phyloP scores from a whole-genome alignment of 352 stramenopile genomes.

The Phytophthora sansomeana region DNA sequence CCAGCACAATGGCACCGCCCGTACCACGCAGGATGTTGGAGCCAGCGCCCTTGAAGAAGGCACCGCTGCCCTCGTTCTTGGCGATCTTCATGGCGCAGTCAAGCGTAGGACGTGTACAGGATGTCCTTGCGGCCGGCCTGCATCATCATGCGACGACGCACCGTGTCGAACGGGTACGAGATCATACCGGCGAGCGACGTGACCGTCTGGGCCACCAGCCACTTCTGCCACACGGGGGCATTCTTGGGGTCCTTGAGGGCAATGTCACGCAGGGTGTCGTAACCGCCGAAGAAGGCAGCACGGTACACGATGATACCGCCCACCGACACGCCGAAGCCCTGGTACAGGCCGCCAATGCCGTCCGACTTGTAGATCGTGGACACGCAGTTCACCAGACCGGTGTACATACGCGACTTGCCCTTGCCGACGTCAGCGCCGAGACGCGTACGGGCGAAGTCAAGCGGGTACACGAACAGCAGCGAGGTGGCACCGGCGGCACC shows the following conservation, averaged over 20 bases:
- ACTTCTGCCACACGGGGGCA: conserved; percentile 91
- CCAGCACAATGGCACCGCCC: conserved; percentile 98
- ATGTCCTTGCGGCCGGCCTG: conserved; percentile 97
- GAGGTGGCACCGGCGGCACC: conserved; percentile 97
- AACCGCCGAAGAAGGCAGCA: conserved; percentile 98
- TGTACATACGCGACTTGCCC: conserved; percentile 98
- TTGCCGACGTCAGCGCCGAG: conserved; percentile 98
- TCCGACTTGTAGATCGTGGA: conserved; percentile 95
- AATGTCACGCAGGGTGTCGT: conserved; percentile 96
- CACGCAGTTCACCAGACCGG: conserved; percentile 97
- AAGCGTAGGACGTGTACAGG: conserved; percentile 96
- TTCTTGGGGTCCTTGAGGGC: conserved; percentile 87
- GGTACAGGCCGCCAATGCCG: conserved; percentile 96
- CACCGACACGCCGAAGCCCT: conserved; percentile 98
- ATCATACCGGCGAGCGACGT: conserved; percentile 93
- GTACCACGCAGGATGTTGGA: conserved; percentile 99
- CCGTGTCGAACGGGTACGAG: conserved; percentile 97
- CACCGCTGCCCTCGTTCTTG: conserved; percentile 94
- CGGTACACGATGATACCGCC: conserved; percentile 99
- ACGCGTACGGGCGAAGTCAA: conserved; percentile 99
- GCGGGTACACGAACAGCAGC: conserved; percentile 96
- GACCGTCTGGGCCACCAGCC: conserved; percentile 92
- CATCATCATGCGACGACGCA: conserved; percentile 98
- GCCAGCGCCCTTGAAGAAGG: conserved; percentile 99
- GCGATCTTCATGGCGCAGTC: conserved; percentile 98